Percentiles rank a stretch among this genome's conserved stretches.
phyloP scores from a whole-genome alignment of 2,329 filamentous ascomycete genomes.

The Fusarium longipes region DNA sequence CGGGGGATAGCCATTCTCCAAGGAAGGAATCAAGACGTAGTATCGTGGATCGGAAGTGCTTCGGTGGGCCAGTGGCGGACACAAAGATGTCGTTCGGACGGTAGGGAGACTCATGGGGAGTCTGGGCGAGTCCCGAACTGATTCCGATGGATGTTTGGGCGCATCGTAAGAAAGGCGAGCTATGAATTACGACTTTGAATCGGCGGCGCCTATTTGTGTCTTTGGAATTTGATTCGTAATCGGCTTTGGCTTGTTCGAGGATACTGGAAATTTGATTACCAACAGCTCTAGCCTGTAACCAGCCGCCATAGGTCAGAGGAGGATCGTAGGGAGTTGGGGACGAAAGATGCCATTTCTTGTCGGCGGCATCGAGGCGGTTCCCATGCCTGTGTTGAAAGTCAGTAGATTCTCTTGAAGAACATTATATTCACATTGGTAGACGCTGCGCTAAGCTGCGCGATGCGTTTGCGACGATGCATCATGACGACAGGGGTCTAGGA shows the following conservation, averaged over 20 bases:
- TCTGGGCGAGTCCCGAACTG: constrained; percentile 81
- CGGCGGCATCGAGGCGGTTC: constrained; percentile 90
- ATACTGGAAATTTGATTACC: constrained; percentile 86
- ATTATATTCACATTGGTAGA: constrained; percentile 7
- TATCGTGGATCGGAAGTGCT: constrained; percentile 65
- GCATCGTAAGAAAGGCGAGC: constrained; percentile 93
- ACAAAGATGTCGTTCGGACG: constrained; percentile 52
- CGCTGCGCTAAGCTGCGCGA: constrained; percentile 30
- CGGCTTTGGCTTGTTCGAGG: constrained; percentile 63
- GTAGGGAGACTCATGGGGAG: constrained; percentile 49
- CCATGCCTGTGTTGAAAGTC: constrained; percentile 73
- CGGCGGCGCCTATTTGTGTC: constrained; percentile 61
- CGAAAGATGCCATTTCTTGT: constrained; percentile 93
- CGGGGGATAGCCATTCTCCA: constrained; percentile 93
- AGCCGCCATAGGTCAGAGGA: constrained; percentile 93
- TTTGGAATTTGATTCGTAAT: constrained; percentile 52
- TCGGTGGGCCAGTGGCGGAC: constrained; percentile 47
- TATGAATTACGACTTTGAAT: constrained; percentile 87
- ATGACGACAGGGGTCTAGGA: constrained; percentile 39
- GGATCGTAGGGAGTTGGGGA: constrained; percentile 96
- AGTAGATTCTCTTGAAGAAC: constrained; percentile 12
- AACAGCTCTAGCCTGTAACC: constrained; percentile 85
- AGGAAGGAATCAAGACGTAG: constrained; percentile 91
- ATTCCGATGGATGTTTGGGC: constrained; percentile 92
- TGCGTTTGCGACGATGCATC: constrained; percentile 33